Conservation (phyloP, 345 rosid species). For the Physaria fendleri region DNA sequence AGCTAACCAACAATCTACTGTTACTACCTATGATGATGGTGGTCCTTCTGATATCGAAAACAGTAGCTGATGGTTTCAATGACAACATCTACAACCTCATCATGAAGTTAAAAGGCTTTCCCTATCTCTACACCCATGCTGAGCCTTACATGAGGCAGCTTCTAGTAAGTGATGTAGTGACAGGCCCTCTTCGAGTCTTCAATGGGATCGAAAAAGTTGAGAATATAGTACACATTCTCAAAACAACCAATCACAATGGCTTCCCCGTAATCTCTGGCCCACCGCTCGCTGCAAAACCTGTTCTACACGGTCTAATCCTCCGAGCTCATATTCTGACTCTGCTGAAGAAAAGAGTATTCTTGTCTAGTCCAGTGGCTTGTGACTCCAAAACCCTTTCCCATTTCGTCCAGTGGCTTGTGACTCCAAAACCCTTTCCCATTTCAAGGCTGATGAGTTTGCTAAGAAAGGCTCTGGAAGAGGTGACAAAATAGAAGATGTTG, state of each 20-base stretch:
- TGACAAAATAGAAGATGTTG: constrained; percentile 57
- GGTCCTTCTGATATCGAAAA: constrained; percentile 86
- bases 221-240: constrained; percentile 64
- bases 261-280: constrained; percentile 78
- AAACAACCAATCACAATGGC: constrained; percentile 67
- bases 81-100: constrained; percentile 75
- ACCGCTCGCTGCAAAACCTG: constrained; percentile 38
- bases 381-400: constrained; percentile 33
- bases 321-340: constrained; percentile 69
- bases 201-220: constrained; percentile 73
- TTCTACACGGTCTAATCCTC: constrained; percentile 70
- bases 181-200: constrained; percentile 72
- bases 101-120: constrained; percentile 88
- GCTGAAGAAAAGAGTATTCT: constrained; percentile 63
- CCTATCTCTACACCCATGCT: constrained; percentile 66
- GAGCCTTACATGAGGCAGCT: constrained; percentile 97
- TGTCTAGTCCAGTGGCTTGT: constrained; percentile 36
- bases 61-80: constrained; percentile 85
- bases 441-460: constrained; percentile 61
- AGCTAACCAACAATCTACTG: constrained; percentile 79
- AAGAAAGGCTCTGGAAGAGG: constrained; percentile 67
- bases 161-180: constrained; percentile 68
- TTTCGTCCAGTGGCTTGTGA: constrained; percentile 36
- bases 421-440: constrained; percentile 34
- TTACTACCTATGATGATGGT: constrained; percentile 89